These are phyloP conservation scores for Cladophialophora carrionii DNA, from an alignment of 2,329 filamentous ascomycete genomes.

Conservation along the genomic window DNA sequence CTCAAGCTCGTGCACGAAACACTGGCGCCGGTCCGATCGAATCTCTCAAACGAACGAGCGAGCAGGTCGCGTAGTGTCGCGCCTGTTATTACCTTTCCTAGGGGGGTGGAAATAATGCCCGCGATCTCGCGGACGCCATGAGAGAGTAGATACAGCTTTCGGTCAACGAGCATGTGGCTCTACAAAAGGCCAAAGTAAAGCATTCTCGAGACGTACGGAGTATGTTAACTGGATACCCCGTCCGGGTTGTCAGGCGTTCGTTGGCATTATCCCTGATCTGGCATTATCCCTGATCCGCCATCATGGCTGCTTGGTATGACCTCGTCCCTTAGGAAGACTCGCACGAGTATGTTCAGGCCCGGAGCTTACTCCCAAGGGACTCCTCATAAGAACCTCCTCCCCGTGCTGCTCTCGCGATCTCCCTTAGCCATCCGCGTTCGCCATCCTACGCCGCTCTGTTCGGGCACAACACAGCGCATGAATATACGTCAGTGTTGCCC, in stretches of 20 bases:
- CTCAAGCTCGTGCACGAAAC: slow-evolving; percentile 4
- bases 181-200: neutral
- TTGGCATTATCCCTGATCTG: no score
- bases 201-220: neutral
- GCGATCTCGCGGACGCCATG: neutral
- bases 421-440: no score
- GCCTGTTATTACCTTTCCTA: neutral
- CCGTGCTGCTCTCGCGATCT: no score
- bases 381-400: no score
- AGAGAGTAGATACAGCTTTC: neutral
- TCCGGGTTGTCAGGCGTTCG: neutral
- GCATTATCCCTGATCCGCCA: neutral
- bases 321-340: no score
- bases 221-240: neutral
- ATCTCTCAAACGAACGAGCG: neutral
- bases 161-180: neutral
- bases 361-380: no score
- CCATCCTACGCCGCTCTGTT: no score
- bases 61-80: neutral
- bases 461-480: no score
- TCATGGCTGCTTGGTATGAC: neutral
- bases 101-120: neutral
- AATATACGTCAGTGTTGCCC: neutral
- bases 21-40: neutral
- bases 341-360: no score